Evolutionary conservation across 2,329 filamentous ascomycete genomes (phyloP).

Genomic region (Cucurbitaria berberidis): DNA sequence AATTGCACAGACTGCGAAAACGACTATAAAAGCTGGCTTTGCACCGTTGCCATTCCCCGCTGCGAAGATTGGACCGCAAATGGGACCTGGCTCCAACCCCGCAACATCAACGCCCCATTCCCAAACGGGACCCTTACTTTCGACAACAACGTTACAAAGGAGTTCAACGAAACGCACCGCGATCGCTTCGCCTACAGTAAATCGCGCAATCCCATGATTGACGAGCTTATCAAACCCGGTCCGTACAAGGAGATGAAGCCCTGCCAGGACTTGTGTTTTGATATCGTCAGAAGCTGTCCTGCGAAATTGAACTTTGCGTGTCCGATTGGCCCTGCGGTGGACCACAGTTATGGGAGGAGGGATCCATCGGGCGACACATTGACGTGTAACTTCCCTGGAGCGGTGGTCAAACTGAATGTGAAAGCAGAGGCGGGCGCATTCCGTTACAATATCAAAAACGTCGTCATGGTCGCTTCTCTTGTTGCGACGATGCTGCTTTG

Average conservation of each 20-base stretch:
- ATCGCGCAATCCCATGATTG: slow-evolving; percentile 76
- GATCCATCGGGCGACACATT: slow-evolving; percentile 23
- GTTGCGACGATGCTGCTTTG: neutral
- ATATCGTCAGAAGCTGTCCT: slow-evolving; percentile 84
- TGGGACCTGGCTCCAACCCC: slow-evolving; percentile 61
- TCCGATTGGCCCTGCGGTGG: slow-evolving; percentile 54
- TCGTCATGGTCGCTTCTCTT: slow-evolving; percentile 13
- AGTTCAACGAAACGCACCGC: slow-evolving; percentile 32
- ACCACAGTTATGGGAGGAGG: slow-evolving; percentile 34
- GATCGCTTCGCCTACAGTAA: slow-evolving; percentile 54
- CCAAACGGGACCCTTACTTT: slow-evolving; percentile 65
- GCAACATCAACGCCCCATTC: slow-evolving; percentile 74
- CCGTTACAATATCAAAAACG: neutral
- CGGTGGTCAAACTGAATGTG: slow-evolving; percentile 48
- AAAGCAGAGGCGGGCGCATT: slow-evolving; percentile 18
- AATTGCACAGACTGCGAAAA: slow-evolving; percentile 75
- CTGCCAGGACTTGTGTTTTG: slow-evolving; percentile 86
- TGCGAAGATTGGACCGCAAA: slow-evolving; percentile 79
- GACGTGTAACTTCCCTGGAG: slow-evolving; percentile 51
- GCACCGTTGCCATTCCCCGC: slow-evolving; percentile 87
- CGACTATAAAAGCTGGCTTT: slow-evolving; percentile 95
- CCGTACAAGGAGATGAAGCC: slow-evolving; percentile 94
- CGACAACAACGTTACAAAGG: slow-evolving; percentile 16
- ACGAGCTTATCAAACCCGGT: slow-evolving; percentile 73
- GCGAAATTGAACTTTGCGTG: slow-evolving; percentile 77